Evolutionary conservation across 2,329 filamentous ascomycete genomes (phyloP).

Genomic region (Raffaelea arxii): DNA sequence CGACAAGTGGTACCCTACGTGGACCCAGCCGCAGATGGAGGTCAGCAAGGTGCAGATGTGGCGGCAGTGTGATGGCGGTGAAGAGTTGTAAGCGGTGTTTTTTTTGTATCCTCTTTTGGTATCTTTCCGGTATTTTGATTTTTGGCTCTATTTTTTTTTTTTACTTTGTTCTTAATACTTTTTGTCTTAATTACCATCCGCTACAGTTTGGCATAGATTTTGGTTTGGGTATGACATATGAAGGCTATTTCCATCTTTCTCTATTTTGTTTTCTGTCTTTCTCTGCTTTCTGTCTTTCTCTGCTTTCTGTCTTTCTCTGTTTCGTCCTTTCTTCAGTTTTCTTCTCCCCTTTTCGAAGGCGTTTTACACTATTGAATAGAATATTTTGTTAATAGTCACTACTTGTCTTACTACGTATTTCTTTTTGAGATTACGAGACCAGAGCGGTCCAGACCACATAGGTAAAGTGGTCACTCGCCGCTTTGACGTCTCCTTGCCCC

Average conservation of each 20-base stretch:
- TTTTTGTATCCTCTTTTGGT: not conserved
- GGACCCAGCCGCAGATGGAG: slow-evolving; percentile 59
- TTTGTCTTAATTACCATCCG: too few relatives aligned
- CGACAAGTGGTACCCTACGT: slow-evolving; percentile 59
- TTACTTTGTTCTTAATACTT: not conserved
- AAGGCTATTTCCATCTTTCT: slow-evolving; percentile 12
- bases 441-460: too few relatives aligned
- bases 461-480: too few relatives aligned
- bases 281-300: not conserved
- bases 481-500: too few relatives aligned
- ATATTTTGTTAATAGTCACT: too few relatives aligned
- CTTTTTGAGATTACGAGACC: too few relatives aligned
- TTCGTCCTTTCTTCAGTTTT: not conserved
- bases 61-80: slow-evolving; percentile 57
- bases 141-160: not conserved
- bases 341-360: not conserved
- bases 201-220: too few relatives aligned
- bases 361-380: too few relatives aligned
- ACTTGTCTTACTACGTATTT: too few relatives aligned
- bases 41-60: slow-evolving; percentile 61
- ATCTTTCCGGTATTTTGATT: not conserved
- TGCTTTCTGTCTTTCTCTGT: not conserved
- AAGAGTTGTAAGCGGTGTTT: slow-evolving; percentile 31
- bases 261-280: not conserved
- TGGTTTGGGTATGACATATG: too few relatives aligned